A percentile compares a stretch with the other conserved stretches of the same genome.
These are phyloP conservation scores for Saururus chinensis DNA, from an alignment of 164 flowering plant genomes.

Conservation along the genomic window DNA sequence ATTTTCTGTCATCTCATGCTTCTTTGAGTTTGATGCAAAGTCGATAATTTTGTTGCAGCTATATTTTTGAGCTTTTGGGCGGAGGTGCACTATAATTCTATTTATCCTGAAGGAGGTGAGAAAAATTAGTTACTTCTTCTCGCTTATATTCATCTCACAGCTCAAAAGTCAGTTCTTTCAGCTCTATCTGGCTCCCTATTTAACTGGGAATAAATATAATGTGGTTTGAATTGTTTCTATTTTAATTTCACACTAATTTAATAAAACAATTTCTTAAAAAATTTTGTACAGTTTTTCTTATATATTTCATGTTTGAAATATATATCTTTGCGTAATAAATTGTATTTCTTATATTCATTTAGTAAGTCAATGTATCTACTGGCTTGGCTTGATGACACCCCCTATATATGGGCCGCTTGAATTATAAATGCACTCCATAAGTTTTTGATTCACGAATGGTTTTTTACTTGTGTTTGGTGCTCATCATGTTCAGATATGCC, in stretches of 20 bases:
- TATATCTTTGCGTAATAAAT: no score
- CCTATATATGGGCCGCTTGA: not conserved
- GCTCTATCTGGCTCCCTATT: not conserved
- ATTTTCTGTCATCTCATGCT: not conserved
- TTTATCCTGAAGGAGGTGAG: slow-evolving; percentile 34
- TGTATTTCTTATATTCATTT: no score
- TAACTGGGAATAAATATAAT: not conserved
- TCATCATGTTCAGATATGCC: slow-evolving; percentile 30
- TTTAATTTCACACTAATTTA: no score
- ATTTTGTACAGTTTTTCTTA: no score
- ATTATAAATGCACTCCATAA: no score
- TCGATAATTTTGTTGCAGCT: slow-evolving; percentile 15
- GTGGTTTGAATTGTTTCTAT: not conserved
- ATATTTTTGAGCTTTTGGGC: slow-evolving; percentile 40
- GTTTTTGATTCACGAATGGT: not conserved
- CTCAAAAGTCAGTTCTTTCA: not conserved
- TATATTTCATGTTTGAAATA: no score
- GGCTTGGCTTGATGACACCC: no score
- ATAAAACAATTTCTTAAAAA: no score
- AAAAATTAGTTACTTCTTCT: not conserved
- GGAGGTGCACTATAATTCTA: slow-evolving; percentile 35
- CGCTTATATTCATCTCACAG: not conserved
- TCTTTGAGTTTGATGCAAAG: not conserved
- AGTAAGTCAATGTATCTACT: no score
- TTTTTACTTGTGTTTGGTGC: not conserved